Conservation (phyloP, 1,284 basidiomycete species). For the Tilletia caries region DNA sequence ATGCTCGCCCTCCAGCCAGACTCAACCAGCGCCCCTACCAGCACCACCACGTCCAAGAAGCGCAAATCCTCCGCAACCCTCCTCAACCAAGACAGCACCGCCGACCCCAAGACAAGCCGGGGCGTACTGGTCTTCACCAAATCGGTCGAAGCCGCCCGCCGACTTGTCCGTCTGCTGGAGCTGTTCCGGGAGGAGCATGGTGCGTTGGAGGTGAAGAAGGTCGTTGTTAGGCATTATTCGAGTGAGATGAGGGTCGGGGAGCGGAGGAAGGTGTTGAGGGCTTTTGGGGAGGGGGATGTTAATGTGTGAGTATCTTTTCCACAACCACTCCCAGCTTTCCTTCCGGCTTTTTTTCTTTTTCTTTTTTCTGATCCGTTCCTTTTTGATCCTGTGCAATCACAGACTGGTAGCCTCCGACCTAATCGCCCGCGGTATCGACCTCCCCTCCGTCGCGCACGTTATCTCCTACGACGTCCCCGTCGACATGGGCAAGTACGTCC, state of each 20-base stretch:
- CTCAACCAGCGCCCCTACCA: neutral
- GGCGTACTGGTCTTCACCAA: slow-evolving; percentile 81
- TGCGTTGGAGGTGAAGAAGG: slow-evolving; percentile 53
- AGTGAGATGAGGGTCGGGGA: slow-evolving; percentile 76
- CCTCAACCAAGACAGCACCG: neutral
- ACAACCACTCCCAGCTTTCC: neutral
- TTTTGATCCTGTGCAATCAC: too few species aligned
- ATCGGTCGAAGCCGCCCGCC: slow-evolving; percentile 80
- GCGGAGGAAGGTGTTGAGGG: slow-evolving; percentile 71
- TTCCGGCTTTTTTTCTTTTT: neutral
- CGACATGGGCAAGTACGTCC: slow-evolving; percentile 97
- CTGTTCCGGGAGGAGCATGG: slow-evolving; percentile 65
- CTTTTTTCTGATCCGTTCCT: neutral
- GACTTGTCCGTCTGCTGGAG: slow-evolving; percentile 77
- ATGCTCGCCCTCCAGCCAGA: neutral
- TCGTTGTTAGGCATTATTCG: slow-evolving; percentile 63
- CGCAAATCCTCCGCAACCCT: neutral
- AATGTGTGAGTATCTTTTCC: slow-evolving; percentile 68
- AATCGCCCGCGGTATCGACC: slow-evolving; percentile 93
- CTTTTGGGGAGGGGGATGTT: slow-evolving; percentile 76
- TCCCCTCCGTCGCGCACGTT: slow-evolving; percentile 84
- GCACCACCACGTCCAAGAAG: neutral
- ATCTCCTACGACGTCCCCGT: slow-evolving; percentile 90
- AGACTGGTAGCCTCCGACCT: slow-evolving; percentile 92
- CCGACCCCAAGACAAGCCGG: neutral